Conservation (phyloP, 345 rosid species). For the Eutrema heterophyllum region DNA sequence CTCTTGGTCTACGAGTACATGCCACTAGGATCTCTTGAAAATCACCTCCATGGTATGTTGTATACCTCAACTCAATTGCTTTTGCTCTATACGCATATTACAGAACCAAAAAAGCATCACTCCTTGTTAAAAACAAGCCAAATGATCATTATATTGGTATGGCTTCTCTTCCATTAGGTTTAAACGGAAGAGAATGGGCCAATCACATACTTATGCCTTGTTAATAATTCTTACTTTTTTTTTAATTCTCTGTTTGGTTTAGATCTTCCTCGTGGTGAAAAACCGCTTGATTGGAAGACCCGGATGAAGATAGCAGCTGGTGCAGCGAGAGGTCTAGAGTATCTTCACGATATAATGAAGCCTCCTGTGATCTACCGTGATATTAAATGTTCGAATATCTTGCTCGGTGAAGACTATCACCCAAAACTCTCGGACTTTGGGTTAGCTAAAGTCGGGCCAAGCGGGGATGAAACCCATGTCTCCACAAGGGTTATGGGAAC, state of each 20-base stretch:
- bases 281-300: slow-evolving; percentile 57
- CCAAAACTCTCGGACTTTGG: slow-evolving; percentile 56
- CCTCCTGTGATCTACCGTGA: slow-evolving; percentile 87
- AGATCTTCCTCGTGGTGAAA: slow-evolving; percentile 44
- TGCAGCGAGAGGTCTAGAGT: slow-evolving; percentile 75
- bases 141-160: background rate
- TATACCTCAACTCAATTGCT: background rate
- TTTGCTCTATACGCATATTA: background rate
- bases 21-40: slow-evolving; percentile 75
- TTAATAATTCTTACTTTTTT: background rate
- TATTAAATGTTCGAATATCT: slow-evolving; percentile 71
- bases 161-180: background rate
- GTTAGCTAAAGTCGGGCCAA: slow-evolving; percentile 89
- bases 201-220: too few relatives aligned
- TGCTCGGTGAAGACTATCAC: slow-evolving; percentile 53
- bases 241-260: background rate
- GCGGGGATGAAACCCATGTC: slow-evolving; percentile 76
- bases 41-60: slow-evolving; percentile 59
- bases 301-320: slow-evolving; percentile 87
- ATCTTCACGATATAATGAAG: slow-evolving; percentile 61
- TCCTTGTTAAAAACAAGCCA: too few relatives aligned
- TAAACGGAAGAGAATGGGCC: too few relatives aligned
- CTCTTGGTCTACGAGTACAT: slow-evolving; percentile 76
- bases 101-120: background rate
- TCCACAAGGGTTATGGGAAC: slow-evolving; percentile 97